These are phyloP conservation scores for Apostasia ramifera DNA, from an alignment of 106 monocot species.

Conservation along the genomic window DNA sequence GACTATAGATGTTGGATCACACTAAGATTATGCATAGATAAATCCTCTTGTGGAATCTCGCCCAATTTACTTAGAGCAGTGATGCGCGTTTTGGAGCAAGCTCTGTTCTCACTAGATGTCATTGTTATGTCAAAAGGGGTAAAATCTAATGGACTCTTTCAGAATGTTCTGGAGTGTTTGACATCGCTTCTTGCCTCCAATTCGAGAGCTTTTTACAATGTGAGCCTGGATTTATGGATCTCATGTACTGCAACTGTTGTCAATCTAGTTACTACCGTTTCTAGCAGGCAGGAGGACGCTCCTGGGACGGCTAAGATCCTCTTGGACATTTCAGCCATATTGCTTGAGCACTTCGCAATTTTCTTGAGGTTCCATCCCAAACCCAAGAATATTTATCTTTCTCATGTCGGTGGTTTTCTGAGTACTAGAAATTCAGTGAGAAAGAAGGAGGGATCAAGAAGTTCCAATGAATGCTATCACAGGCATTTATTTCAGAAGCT, in stretches of 20 bases:
- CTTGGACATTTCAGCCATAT: slow-evolving; percentile 20
- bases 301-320: slow-evolving; percentile 11
- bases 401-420: slow-evolving; percentile 68
- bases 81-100: slow-evolving; percentile 22
- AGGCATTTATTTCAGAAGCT: slow-evolving; percentile 54
- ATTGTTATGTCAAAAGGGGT: not conserved
- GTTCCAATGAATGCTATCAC: slow-evolving; percentile 53
- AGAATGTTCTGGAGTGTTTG: slow-evolving; percentile 37
- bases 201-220: slow-evolving; percentile 56
- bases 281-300: not conserved
- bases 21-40: slow-evolving; percentile 57
- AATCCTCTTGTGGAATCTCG: slow-evolving; percentile 26
- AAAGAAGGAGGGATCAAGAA: slow-evolving; percentile 17
- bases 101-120: slow-evolving; percentile 3
- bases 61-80: slow-evolving; percentile 53
- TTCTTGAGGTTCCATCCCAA: slow-evolving; percentile 70
- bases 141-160: slow-evolving; percentile 19
- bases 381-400: slow-evolving; percentile 66
- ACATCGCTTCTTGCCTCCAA: slow-evolving; percentile 38
- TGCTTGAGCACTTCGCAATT: slow-evolving; percentile 56
- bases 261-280: slow-evolving; percentile 31
- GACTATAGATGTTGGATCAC: slow-evolving; percentile 68
- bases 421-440: slow-evolving; percentile 26
- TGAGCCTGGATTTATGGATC: slow-evolving; percentile 63
- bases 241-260: slow-evolving; percentile 44